Conservation (phyloP, 2,329 filamentous ascomycete species). For the Phoma herbarum region DNA sequence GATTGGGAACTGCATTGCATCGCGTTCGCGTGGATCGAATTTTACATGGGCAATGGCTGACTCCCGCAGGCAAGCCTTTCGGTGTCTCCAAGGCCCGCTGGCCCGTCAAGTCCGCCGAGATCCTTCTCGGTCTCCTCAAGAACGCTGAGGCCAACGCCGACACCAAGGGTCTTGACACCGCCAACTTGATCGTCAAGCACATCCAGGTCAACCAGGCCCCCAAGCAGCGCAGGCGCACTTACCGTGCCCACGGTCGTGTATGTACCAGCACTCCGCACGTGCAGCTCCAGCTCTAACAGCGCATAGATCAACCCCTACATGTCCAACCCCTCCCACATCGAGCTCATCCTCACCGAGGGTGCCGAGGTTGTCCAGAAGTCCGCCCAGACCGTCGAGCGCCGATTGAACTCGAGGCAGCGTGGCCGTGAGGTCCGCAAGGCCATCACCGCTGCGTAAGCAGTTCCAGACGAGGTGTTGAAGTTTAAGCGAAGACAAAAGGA, state of each 20-base stretch:
- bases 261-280: constrained; percentile 56
- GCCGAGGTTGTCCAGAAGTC: constrained; percentile 96
- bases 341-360: constrained; percentile 98
- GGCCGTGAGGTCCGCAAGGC: constrained; percentile 71
- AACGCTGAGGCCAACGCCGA: constrained; percentile 58
- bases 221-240: constrained; percentile 98
- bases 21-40: constrained; percentile 3
- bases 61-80: constrained; percentile 87
- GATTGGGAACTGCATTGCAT: neutral
- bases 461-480: constrained; percentile 27
- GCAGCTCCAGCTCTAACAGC: constrained; percentile 22
- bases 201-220: constrained; percentile 99
- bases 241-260: constrained; percentile 99
- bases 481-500: constrained; percentile 38
- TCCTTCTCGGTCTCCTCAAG: constrained; percentile 88
- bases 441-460: constrained; percentile 64
- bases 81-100: constrained; percentile 98
- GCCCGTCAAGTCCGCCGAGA: constrained; percentile 99
- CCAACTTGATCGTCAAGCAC: constrained; percentile 98
- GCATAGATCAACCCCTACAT: constrained; percentile 99
- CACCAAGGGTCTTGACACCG: constrained; percentile 72
- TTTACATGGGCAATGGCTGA: constrained; percentile 29
- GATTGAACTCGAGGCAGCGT: constrained; percentile 92
- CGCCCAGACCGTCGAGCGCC: constrained; percentile 71
- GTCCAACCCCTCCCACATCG: constrained; percentile 99